These are phyloP conservation scores for Coemansia sp. DNA, from an alignment of 192 early-diverging fungal genomes.

Conservation along the genomic window DNA sequence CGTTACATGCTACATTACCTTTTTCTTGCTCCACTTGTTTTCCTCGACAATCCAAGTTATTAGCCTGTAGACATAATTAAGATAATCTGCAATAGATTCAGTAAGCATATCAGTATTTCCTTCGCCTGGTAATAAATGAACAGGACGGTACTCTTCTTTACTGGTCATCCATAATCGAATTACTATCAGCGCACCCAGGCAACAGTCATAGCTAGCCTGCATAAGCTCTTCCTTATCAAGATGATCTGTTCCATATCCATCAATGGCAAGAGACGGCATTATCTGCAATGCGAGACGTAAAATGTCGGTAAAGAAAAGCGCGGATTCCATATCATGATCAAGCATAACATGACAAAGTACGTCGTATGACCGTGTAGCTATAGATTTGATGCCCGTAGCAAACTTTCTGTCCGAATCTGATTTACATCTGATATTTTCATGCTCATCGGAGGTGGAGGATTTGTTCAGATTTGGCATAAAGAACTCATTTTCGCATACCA, in stretches of 20 bases:
- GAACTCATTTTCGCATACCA: conserved; percentile 25
- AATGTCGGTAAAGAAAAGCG: conserved; percentile 34
- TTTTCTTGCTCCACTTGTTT: conserved; percentile 27
- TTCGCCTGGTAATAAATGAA: conserved; percentile 10
- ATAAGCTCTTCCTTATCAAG: conserved; percentile 14
- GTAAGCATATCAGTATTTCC: neutral
- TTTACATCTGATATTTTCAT: neutral
- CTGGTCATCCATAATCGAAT: conserved; percentile 39
- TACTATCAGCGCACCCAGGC: conserved; percentile 32
- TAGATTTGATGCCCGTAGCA: conserved; percentile 6
- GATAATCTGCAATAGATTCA: conserved; percentile 15
- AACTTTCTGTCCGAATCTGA: conserved; percentile 9
- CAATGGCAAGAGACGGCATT: conserved; percentile 1
- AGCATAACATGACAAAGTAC: conserved; percentile 29
- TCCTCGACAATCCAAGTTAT: conserved; percentile 32
- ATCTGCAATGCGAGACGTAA: conserved; percentile 29
- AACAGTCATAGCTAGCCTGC: conserved; percentile 19
- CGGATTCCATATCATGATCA: conserved; percentile 21
- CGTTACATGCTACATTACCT: conserved; percentile 12
- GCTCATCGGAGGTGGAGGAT: neutral
- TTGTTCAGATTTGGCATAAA: conserved; percentile 20
- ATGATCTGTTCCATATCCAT: neutral
- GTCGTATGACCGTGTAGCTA: conserved; percentile 21
- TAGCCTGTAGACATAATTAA: conserved; percentile 23
- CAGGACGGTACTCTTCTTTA: conserved; percentile 42